These are phyloP conservation scores for Cardamine occulta DNA, from an alignment of 345 rosid species.

Conservation along the genomic window DNA sequence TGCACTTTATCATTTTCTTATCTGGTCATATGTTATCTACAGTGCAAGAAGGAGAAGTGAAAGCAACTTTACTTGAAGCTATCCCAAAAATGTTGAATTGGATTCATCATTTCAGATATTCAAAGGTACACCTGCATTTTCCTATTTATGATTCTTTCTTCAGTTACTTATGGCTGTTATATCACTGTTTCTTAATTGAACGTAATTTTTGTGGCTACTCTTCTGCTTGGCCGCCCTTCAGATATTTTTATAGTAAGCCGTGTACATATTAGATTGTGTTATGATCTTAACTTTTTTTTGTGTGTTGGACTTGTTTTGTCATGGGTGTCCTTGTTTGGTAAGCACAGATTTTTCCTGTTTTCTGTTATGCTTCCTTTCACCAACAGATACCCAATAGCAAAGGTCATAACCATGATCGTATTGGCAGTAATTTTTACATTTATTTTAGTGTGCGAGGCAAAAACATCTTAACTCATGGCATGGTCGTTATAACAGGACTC, in stretches of 20 bases:
- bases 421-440: not conserved
- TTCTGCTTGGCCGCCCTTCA: constrained; percentile 16
- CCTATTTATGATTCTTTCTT: constrained; percentile 29
- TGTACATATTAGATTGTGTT: not conserved
- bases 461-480: constrained; percentile 28
- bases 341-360: not conserved
- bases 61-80: constrained; percentile 64
- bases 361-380: constrained; percentile 13
- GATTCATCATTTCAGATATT: constrained; percentile 63
- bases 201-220: constrained; percentile 1
- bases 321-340: constrained; percentile 14
- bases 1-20: constrained; percentile 25
- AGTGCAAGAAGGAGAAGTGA: constrained; percentile 78
- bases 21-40: constrained; percentile 44
- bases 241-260: not conserved
- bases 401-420: not conserved
- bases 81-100: constrained; percentile 79
- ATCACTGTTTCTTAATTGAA: constrained; percentile 19
- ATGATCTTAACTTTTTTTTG: constrained; percentile 15
- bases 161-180: constrained; percentile 23
- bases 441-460: constrained; percentile 7
- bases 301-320: constrained; percentile 31
- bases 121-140: constrained; percentile 59
- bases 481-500: constrained; percentile 54
- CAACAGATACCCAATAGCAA: constrained; percentile 6